Base-by-base conservation (phyloP, 164 flowering plant species). In the Santalum album region DNA sequence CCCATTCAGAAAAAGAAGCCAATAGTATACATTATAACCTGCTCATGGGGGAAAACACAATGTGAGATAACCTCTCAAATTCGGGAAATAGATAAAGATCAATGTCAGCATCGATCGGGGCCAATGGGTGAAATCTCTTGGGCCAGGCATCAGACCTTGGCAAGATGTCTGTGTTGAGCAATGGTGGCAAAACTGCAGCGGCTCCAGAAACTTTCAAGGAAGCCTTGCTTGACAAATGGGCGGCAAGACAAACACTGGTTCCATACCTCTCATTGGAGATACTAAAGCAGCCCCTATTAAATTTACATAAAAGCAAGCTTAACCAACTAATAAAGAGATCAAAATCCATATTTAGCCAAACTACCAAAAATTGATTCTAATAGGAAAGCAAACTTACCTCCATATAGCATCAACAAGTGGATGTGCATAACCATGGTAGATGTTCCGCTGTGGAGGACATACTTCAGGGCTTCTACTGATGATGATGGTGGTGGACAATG, bases 31-130 rank as follows among this genome's bases (percentile, higher is more conserved):
- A n/a, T n/a, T n/a, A n/a, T n/a, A n/a, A n/a, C n/a, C n/a, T n/a
- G n/a, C n/a, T n/a, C n/a, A n/a, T n/a, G n/a, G n/a, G n/a, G 34
- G 9, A 9, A 29, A 29, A 29, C 34, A 29, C 4, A 9, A 29
- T 9, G 34, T 29, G n/a, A n/a, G n/a, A n/a, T 15, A 55, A 80
- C 86, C 84, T 70, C 38, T 60, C 55, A n/a, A 17, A 55, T 35
- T 51, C 63, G 10, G 86, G 78, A 49, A 83, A 83, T 59, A 83
- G 70, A 67, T 70, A 83, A 42, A 83, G 79, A 58, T 64, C 86
- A 51, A 80, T 77, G 57, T 56, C 54, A 7, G 72, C 71, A 59
- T 71, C 77, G 10, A 51, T 65, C 9, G 86, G 86, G 19, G 73
- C 72, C 14, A 54, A 49, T 12, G 15, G 42, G 40, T 42, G 12